phyloP scores from a whole-genome alignment of 2,329 filamentous ascomycete species.

The Curvularia hawaiiensis region DNA sequence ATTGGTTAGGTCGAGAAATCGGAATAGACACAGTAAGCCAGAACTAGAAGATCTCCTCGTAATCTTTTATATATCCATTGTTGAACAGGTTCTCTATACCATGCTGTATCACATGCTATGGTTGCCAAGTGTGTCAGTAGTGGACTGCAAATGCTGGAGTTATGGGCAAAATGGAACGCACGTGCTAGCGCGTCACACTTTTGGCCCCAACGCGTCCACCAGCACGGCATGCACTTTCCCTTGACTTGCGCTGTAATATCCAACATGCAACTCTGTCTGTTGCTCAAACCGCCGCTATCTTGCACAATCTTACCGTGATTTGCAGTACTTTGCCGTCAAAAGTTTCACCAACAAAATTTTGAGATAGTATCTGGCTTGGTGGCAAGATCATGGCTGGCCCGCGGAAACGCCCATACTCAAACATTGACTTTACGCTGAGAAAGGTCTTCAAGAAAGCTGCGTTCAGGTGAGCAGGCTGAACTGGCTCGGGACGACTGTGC shows the following conservation, averaged over 20 bases:
- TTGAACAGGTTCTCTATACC: neutral
- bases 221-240: neutral
- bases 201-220: constrained; percentile 16
- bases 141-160: constrained; percentile 1
- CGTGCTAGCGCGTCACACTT: constrained; percentile 27
- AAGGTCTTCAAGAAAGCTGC: constrained; percentile 73
- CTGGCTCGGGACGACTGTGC: neutral
- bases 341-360: neutral
- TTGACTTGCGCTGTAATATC: neutral
- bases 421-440: constrained; percentile 76
- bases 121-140: too few relatives aligned
- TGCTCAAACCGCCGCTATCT: neutral
- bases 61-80: neutral
- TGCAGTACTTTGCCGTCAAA: neutral
- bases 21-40: neutral
- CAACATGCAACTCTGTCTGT: constrained; percentile 9
- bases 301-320: neutral
- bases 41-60: neutral
- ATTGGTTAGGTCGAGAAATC: neutral
- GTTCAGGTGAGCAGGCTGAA: constrained; percentile 65
- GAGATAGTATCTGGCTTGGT: neutral
- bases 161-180: constrained; percentile 13
- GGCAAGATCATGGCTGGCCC: constrained; percentile 37
- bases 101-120: neutral
- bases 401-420: constrained; percentile 47